Evolutionary conservation across 306 rosid species (phyloP), one percentile per base, ranked within the genome.

Genomic region (Cucumis cinereus): DNA sequence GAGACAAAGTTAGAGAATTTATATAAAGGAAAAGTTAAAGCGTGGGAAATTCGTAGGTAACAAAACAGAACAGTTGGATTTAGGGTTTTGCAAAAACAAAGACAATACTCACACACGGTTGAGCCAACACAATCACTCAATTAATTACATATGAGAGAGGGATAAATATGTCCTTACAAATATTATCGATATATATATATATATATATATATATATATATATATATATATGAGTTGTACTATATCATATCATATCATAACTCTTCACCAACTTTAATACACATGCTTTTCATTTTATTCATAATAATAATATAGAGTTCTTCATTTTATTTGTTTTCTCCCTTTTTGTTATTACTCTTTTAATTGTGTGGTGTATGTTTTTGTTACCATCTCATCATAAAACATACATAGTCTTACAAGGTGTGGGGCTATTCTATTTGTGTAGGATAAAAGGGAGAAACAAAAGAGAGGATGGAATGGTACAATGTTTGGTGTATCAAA

Each of bases 11-110:
- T 0, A 36, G 73, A 36, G 52, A 16, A 66, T 22, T 40, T 38
- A 66, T 16, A 33, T 14, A 15, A 13, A 22, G 1, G 6, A 41
- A 70, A 47, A 26, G 75, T 15, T 23, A 71, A 71, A 49, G 76
- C 76, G 76, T 49, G 76, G 76, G 59, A 4, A 71, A 11, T 49
- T 71, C 76, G 76, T 71, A 17, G 75, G 59, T 2, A 9, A 41
- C 2, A 7, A 3, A 63, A 60, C 1, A 22, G 7, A 40, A 2
- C 43, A 70, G 75, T 70, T 49, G 59, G 58, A 47, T 70, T 70
- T 24, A 47, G 59, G 59, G 58, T 26, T 66, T 16, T 24, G 58
- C 24, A 20, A 45, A 1, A 45, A 0, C 10, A 12, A 45, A 12
- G 10, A 13, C 1, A 3, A 45, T 3, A 10, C 5, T 8, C 20